A percentile compares a stretch with the other conserved stretches of the same genome.
Evolutionary conservation across 345 rosid species (phyloP).

Genomic region (Euphorbia pulcherrima): DNA sequence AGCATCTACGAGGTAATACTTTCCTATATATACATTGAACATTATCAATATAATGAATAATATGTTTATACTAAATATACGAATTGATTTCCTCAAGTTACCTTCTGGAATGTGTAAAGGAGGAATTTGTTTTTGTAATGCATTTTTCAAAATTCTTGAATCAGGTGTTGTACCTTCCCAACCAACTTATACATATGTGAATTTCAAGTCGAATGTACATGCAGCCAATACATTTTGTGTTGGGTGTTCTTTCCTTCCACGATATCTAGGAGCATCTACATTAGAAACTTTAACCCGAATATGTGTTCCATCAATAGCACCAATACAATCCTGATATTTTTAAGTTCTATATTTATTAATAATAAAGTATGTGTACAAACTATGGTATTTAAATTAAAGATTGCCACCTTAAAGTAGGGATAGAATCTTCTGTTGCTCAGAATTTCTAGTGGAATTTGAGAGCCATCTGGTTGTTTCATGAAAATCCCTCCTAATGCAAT

Average conservation of each 20-base stretch:
- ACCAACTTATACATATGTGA: not conserved
- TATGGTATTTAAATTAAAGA: not conserved
- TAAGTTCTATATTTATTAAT: not conserved
- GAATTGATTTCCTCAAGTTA: not conserved
- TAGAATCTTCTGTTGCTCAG: not conserved
- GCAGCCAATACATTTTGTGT: conserved; percentile 1
- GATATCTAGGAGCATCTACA: not conserved
- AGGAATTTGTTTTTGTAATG: not conserved
- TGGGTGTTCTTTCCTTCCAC: not conserved
- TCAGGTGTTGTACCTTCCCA: not conserved
- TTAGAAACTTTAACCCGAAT: not conserved
- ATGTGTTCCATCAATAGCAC: not conserved
- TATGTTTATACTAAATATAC: too few relatives aligned
- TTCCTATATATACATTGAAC: not conserved
- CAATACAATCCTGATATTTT: not conserved
- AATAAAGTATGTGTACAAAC: not conserved
- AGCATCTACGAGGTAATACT: not conserved
- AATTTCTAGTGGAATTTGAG: not conserved
- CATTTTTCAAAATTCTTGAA: not conserved
- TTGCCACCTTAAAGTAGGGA: not conserved
- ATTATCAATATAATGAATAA: not conserved
- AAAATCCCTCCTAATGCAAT: not conserved
- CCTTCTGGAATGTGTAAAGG: not conserved
- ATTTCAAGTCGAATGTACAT: not conserved
- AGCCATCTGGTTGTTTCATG: not conserved